A percentile compares a stretch with the other conserved stretches of the same genome.
Conservation (phyloP, 352 stramenopile species). For the Thraustochytrium sp. region DNA sequence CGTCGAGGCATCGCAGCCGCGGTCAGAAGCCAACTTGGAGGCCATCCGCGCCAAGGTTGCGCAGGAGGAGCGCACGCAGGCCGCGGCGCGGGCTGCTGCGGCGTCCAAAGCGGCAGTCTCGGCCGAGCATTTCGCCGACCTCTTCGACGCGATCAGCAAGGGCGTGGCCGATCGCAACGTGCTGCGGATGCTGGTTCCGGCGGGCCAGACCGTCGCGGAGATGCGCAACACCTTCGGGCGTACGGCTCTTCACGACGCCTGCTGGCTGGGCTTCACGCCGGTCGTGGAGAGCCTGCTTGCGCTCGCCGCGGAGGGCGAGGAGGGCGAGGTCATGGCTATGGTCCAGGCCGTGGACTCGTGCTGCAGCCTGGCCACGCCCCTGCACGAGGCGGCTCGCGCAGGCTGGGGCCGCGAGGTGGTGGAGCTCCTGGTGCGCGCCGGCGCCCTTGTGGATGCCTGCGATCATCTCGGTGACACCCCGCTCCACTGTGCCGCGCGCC, state of each 20-base stretch:
- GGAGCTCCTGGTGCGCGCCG: background rate
- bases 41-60: background rate
- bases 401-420: background rate
- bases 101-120: too few relatives aligned
- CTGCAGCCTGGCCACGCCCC: background rate
- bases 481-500: slow-evolving; percentile 18
- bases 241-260: slow-evolving; percentile 15
- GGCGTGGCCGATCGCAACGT: background rate
- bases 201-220: background rate
- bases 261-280: background rate
- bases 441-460: background rate
- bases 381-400: slow-evolving; percentile 6
- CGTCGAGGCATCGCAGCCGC: too few relatives aligned
- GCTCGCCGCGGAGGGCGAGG: background rate
- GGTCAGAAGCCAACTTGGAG: too few relatives aligned
- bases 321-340: background rate
- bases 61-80: background rate
- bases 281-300: background rate
- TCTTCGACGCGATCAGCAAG: background rate
- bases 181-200: background rate
- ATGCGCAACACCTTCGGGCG: background rate
- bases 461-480: slow-evolving; percentile 25
- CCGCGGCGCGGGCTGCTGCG: too few relatives aligned
- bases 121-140: too few relatives aligned
- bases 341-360: slow-evolving; percentile 9